Evolutionary conservation across 2,329 filamentous ascomycete species (phyloP), one percentile per base, ranked within the genome.

Genomic region (Aureobasidium lini): DNA sequence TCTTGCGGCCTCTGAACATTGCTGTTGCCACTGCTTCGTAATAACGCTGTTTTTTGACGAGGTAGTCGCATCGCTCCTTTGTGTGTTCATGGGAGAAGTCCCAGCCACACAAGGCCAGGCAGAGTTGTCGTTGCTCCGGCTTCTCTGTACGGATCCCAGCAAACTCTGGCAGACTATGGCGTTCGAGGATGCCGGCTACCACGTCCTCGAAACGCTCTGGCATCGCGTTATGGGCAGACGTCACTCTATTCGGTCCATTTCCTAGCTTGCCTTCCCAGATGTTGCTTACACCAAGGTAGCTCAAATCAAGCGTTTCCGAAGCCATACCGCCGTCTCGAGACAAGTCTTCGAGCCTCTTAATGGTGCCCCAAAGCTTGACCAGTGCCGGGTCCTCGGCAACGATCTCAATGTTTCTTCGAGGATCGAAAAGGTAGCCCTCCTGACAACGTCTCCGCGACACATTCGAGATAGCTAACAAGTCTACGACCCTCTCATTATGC

Each of bases 11-110:
- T 59, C 86, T 82, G 70, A 93, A 90, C 1, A 93, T 77, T 1
- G 89, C 88, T 62, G 87, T 83, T 0, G 88, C 88, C 23, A 90
- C 87, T 10, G 86, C 85, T 78, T 88, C 89, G 52, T 90, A 91
- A 67, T 88, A 82, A n/a, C 72, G 78, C 15, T 78, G 78, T 49
- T 79, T 71, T 6, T 77, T 71, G 10, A 84, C 77, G 10, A 86
- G 72, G 3, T 75, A 71, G 60, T 79, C 70, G 71, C 67, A 85
- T 71, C 65, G 74, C 62, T 66, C 75, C 66, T 73, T 81, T 64
- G 71, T 81, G 62, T 69, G 80, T 28, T 78, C 73, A 64, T 79
- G 67, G 60, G 81, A 76, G 72, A 84, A 79, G 23, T 87, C 84
- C 84, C 87, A 90, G 49, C 84, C 81, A 67, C 87, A 92, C 18